Conservation (phyloP, 1,284 basidiomycete genomes). For the Schizophyllum amplum region DNA sequence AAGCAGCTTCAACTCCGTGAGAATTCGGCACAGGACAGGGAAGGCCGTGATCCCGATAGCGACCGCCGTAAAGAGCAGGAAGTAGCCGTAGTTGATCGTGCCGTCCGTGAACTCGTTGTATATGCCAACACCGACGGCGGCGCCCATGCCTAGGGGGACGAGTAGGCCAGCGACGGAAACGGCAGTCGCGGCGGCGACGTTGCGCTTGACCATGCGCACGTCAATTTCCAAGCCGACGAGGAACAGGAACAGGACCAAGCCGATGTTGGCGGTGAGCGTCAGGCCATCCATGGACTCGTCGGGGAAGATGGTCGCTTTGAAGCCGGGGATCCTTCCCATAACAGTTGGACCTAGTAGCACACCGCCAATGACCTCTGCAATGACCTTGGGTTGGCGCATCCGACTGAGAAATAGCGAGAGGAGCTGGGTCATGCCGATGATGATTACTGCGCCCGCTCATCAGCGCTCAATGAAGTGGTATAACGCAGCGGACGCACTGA, state of each 20-base stretch:
- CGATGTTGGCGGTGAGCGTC: conserved; percentile 79
- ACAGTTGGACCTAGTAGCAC: conserved; percentile 74
- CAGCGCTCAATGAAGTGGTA: conserved; percentile 3
- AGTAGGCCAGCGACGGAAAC: conserved; percentile 63
- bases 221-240: conserved; percentile 88
- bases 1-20: conserved; percentile 71
- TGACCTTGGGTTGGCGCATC: conserved; percentile 79
- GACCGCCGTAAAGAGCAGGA: conserved; percentile 87
- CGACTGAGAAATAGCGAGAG: conserved; percentile 55
- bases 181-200: conserved; percentile 41
- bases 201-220: conserved; percentile 57
- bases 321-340: conserved; percentile 69
- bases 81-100: conserved; percentile 69
- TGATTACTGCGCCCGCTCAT: conserved; percentile 41
- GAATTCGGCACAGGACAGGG: conserved; percentile 86
- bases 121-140: conserved; percentile 75
- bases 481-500: conserved; percentile 32
- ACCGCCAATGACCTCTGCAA: conserved; percentile 83
- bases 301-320: conserved; percentile 72
- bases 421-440: conserved; percentile 68
- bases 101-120: conserved; percentile 72
- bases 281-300: conserved; percentile 62
- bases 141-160: conserved; percentile 80
- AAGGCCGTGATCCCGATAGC: conserved; percentile 89
- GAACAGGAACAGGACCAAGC: conserved; percentile 87